phyloP scores from a whole-genome alignment of 805 yeast genomes.

The Zygosaccharomyces bisporus region DNA sequence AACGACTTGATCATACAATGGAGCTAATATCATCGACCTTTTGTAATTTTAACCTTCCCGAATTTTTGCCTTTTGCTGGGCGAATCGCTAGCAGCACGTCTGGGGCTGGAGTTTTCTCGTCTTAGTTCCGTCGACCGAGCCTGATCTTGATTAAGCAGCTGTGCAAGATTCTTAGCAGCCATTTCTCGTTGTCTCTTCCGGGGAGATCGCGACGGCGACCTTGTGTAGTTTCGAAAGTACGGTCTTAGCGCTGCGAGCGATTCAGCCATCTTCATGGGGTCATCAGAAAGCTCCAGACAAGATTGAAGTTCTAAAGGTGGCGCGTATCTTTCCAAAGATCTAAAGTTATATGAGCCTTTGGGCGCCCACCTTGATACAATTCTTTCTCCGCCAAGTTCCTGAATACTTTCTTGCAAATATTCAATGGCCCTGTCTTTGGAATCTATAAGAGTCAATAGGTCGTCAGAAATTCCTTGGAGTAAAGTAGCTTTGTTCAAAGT shows the following conservation, averaged over 20 bases:
- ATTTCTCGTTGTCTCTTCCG: slow-evolving; percentile 7
- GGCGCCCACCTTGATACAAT: slow-evolving; percentile 36
- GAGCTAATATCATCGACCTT: background rate
- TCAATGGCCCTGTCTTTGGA: slow-evolving; percentile 35
- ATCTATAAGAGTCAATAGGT: slow-evolving; percentile 19
- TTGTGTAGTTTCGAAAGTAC: slow-evolving; percentile 7
- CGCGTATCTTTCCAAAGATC: slow-evolving; percentile 20
- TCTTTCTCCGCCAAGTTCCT: slow-evolving; percentile 23
- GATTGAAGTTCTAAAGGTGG: slow-evolving; percentile 7
- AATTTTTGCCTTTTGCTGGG: slow-evolving; percentile 17
- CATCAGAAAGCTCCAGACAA: slow-evolving; percentile 6
- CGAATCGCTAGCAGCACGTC: slow-evolving; percentile 10
- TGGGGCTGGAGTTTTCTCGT: slow-evolving; percentile 4
- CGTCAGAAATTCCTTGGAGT: slow-evolving; percentile 5
- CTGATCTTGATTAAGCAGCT: background rate
- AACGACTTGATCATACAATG: background rate
- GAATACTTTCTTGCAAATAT: slow-evolving; percentile 30
- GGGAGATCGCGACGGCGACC: slow-evolving; percentile 7
- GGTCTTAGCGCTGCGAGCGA: slow-evolving; percentile 4
- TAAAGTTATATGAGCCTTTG: slow-evolving; percentile 28
- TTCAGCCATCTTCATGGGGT: slow-evolving; percentile 7
- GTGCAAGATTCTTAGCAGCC: slow-evolving; percentile 10
- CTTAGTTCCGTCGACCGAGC: slow-evolving; percentile 1
- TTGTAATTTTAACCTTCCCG: slow-evolving; percentile 15
- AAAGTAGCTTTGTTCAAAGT: slow-evolving; percentile 5